Conservation (phyloP, 2,329 filamentous ascomycete species). For the Pyrenochaeta sp. region DNA sequence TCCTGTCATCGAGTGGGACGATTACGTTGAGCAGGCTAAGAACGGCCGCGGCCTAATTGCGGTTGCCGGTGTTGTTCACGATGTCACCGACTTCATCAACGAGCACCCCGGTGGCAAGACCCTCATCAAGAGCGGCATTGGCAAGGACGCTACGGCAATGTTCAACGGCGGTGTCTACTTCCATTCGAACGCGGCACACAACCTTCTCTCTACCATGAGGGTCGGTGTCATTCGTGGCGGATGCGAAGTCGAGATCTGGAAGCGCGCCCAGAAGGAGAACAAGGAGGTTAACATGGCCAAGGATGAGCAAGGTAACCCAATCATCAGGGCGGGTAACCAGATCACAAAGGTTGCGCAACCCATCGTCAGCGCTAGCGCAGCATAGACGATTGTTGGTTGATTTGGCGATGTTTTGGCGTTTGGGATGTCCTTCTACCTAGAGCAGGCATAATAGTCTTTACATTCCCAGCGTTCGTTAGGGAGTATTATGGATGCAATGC, state of each 20-base stretch:
- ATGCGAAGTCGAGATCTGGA: constrained; percentile 56
- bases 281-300: constrained; percentile 83
- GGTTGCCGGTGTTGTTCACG: constrained; percentile 54
- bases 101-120: constrained; percentile 56
- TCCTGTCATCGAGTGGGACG: constrained; percentile 55
- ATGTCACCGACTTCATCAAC: constrained; percentile 54
- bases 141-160: constrained; percentile 55
- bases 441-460: constrained; percentile 35
- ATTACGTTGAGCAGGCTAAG: constrained; percentile 53
- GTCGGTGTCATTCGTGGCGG: constrained; percentile 55
- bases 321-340: constrained; percentile 86
- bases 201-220: constrained; percentile 54
- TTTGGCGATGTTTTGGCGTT: constrained; percentile 46
- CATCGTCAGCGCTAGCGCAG: constrained; percentile 82
- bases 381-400: constrained; percentile 56
- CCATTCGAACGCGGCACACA: constrained; percentile 54
- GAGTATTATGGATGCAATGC: constrained; percentile 26
- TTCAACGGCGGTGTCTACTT: constrained; percentile 56
- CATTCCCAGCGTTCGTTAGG: constrained; percentile 41
- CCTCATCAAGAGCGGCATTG: constrained; percentile 52
- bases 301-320: constrained; percentile 80
- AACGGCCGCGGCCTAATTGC: constrained; percentile 54
- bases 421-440: constrained; percentile 29
- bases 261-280: constrained; percentile 54
- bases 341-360: constrained; percentile 84